A percentile compares a stretch with the other conserved stretches of the same genome.
These are phyloP conservation scores for Nigrospora sphaerica DNA, from an alignment of 2,329 filamentous ascomycete genomes.

Conservation along the genomic window DNA sequence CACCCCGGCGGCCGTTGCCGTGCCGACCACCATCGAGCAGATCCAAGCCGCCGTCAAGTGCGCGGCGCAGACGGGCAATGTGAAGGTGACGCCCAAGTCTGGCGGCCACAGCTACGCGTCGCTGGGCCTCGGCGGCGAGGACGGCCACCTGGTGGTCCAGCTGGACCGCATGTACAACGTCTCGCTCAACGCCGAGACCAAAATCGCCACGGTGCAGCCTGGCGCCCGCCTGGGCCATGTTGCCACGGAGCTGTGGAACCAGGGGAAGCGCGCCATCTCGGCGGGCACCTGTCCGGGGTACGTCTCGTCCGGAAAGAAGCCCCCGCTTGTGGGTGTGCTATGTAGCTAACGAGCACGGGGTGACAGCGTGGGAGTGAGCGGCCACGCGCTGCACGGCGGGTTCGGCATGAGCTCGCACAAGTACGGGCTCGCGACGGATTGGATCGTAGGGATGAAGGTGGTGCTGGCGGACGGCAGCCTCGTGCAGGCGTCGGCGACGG, in stretches of 20 bases:
- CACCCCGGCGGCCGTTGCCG: conserved; percentile 30
- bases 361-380: conserved; percentile 26
- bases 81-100: conserved; percentile 36
- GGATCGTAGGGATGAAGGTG: conserved; percentile 26
- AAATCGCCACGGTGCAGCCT: conserved; percentile 31
- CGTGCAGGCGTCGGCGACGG: neutral
- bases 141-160: conserved; percentile 37
- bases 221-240: conserved; percentile 34
- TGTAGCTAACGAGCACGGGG: conserved; percentile 20
- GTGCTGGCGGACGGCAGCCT: conserved; percentile 17
- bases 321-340: conserved; percentile 26
- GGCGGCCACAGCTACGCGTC: conserved; percentile 42
- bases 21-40: conserved; percentile 31
- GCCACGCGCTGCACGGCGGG: conserved; percentile 27
- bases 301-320: conserved; percentile 32
- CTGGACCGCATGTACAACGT: conserved; percentile 34
- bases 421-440: conserved; percentile 38
- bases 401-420: conserved; percentile 30
- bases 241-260: conserved; percentile 20
- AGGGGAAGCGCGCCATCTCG: conserved; percentile 23
- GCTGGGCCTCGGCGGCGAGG: conserved; percentile 33
- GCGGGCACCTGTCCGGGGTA: conserved; percentile 29
- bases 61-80: conserved; percentile 22
- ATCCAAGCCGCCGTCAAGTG: conserved; percentile 35
- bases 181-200: conserved; percentile 26